Evolutionary conservation across 108 stramenopile genomes (phyloP).

Genomic region (Pseudonitzschia multiseries): DNA sequence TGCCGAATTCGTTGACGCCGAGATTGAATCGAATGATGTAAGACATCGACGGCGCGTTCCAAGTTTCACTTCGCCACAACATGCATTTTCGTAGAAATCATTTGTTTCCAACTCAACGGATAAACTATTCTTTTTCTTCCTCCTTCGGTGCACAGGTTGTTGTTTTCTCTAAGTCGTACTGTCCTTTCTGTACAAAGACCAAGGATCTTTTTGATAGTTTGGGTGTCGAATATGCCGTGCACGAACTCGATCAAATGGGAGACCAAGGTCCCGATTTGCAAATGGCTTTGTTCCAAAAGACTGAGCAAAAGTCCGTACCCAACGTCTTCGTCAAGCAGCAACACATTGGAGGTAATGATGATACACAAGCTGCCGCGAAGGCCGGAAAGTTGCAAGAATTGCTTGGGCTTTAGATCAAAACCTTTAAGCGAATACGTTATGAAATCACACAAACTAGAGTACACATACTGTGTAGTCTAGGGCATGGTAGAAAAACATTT

Average conservation of each 20-base stretch:
- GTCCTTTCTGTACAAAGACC: slow-evolving; percentile 62
- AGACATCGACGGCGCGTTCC: background rate
- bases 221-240: slow-evolving; percentile 51
- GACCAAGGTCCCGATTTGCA: slow-evolving; percentile 72
- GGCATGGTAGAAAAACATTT: too few relatives aligned
- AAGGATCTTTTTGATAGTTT: slow-evolving; percentile 59
- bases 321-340: slow-evolving; percentile 82
- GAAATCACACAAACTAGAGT: background rate
- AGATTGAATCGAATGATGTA: slow-evolving; percentile 73
- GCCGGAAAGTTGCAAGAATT: slow-evolving; percentile 71
- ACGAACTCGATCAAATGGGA: slow-evolving; percentile 73
- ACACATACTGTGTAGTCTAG: too few relatives aligned
- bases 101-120: background rate
- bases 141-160: slow-evolving; percentile 41
- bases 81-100: background rate
- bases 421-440: too few relatives aligned
- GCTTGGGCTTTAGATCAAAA: slow-evolving; percentile 41
- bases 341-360: slow-evolving; percentile 83
- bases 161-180: slow-evolving; percentile 62
- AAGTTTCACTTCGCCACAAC: background rate
- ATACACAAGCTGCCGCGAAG: slow-evolving; percentile 61
- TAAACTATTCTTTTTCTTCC: slow-evolving; percentile 1
- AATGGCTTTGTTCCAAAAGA: slow-evolving; percentile 47
- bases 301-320: slow-evolving; percentile 80
- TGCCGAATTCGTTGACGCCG: slow-evolving; percentile 63